Evolutionary conservation across 1,139 yeast genomes (phyloP).

Genomic region (Taphrina deformans): DNA sequence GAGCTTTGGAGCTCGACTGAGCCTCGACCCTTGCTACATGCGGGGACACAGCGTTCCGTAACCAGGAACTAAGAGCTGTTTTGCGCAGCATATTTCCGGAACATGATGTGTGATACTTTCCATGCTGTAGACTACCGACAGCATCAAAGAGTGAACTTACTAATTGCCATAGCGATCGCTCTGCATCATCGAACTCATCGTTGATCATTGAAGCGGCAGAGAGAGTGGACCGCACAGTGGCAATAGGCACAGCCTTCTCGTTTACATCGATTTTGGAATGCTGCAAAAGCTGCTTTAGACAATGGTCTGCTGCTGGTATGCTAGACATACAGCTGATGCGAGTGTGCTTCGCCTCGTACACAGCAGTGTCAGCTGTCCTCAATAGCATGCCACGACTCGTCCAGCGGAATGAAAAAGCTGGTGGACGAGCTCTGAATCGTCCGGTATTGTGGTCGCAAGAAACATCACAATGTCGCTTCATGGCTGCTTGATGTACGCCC

Average conservation of each 20-base stretch:
- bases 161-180: slow-evolving; percentile 50
- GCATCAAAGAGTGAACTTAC: slow-evolving; percentile 61
- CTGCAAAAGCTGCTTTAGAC: slow-evolving; percentile 5
- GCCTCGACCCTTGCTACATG: slow-evolving; percentile 47
- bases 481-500: background rate
- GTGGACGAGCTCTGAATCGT: background rate
- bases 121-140: background rate
- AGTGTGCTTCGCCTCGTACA: background rate
- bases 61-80: slow-evolving; percentile 57
- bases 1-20: slow-evolving; percentile 37
- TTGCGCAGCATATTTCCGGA: slow-evolving; percentile 35
- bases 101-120: background rate
- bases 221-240: slow-evolving; percentile 22
- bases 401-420: background rate
- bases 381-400: background rate
- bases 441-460: background rate
- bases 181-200: slow-evolving; percentile 2
- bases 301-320: background rate
- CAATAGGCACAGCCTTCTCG: slow-evolving; percentile 21
- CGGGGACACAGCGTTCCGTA: slow-evolving; percentile 53
- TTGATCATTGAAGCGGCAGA: slow-evolving; percentile 2
- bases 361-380: background rate
- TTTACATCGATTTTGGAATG: slow-evolving; percentile 18
- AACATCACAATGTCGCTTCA: background rate
- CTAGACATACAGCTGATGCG: background rate